phyloP scores from a whole-genome alignment of 2,329 filamentous ascomycete genomes.

The Pyrenophora graminea region DNA sequence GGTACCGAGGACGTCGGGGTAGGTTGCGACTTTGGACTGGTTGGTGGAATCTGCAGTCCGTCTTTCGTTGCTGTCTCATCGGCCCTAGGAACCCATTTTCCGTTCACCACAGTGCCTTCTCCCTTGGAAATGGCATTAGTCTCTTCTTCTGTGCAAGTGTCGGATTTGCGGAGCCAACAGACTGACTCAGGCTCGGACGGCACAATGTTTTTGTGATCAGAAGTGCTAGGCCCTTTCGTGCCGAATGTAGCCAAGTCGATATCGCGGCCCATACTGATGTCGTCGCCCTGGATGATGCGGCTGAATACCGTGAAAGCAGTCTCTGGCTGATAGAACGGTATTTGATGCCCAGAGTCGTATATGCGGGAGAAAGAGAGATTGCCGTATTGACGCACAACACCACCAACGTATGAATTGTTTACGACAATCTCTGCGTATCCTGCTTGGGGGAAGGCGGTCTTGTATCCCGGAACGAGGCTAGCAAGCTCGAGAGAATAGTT shows the following conservation, averaged over 20 bases:
- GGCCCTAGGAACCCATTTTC: conserved; percentile 23
- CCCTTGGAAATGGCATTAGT: conserved; percentile 53
- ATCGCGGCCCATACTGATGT: conserved; percentile 54
- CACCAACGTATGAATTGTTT: conserved; percentile 69
- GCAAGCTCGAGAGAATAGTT: conserved; percentile 66
- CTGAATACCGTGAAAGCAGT: conserved; percentile 59
- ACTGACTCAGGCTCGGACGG: conserved; percentile 56
- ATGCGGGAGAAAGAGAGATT: conserved; percentile 62
- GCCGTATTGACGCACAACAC: conserved; percentile 73
- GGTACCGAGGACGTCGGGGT: not conserved
- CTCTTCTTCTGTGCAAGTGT: conserved; percentile 60
- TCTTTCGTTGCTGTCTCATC: conserved; percentile 1
- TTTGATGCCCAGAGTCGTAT: conserved; percentile 57
- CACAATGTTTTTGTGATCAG: conserved; percentile 60
- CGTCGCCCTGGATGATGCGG: conserved; percentile 54
- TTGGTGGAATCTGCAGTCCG: not conserved
- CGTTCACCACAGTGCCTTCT: conserved; percentile 45
- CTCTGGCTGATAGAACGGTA: conserved; percentile 50
- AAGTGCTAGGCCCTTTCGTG: conserved; percentile 62
- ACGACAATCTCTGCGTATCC: conserved; percentile 75
- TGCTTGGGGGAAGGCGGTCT: conserved; percentile 61
- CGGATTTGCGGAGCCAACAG: conserved; percentile 62
- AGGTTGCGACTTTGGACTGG: not conserved
- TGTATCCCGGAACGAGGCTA: conserved; percentile 49
- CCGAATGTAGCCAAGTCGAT: conserved; percentile 59